phyloP scores from a whole-genome alignment of 148 eudicot species.

The Rhododendron simsii region DNA sequence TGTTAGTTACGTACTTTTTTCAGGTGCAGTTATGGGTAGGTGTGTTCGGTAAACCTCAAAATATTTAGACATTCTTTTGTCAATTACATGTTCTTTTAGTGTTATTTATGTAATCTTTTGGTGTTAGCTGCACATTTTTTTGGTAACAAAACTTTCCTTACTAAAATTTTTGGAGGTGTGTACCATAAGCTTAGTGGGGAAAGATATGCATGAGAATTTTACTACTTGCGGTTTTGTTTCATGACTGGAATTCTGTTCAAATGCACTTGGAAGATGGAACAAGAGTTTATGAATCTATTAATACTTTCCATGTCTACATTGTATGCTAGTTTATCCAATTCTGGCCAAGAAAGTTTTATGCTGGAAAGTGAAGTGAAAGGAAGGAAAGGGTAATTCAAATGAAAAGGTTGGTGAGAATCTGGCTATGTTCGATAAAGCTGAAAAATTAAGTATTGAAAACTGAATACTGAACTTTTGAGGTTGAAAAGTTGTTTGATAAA shows the following conservation, averaged over 20 bases:
- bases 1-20: too few species aligned
- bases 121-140: too few species aligned
- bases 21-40: too few species aligned
- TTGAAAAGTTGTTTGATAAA: too few species aligned
- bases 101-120: too few species aligned
- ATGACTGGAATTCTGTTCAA: not conserved
- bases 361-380: not conserved
- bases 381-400: not conserved
- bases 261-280: not conserved
- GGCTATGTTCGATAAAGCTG: not conserved
- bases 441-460: too few species aligned
- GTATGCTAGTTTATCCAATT: not conserved
- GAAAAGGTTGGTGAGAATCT: not conserved
- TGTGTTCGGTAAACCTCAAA: too few species aligned
- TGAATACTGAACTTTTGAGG: too few species aligned
- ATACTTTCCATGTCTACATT: not conserved
- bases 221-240: not conserved
- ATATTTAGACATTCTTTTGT: too few species aligned
- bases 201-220: not conserved
- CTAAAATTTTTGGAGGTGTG: too few species aligned
- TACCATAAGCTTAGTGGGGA: not conserved
- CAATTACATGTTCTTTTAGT: too few species aligned
- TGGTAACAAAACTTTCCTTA: too few species aligned
- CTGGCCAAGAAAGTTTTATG: not conserved
- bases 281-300: not conserved